Percentiles rank a stretch among this genome's conserved stretches.
These are phyloP conservation scores for Erysimum cheiri DNA, from an alignment of 441 rosid species.

Conservation along the genomic window DNA sequence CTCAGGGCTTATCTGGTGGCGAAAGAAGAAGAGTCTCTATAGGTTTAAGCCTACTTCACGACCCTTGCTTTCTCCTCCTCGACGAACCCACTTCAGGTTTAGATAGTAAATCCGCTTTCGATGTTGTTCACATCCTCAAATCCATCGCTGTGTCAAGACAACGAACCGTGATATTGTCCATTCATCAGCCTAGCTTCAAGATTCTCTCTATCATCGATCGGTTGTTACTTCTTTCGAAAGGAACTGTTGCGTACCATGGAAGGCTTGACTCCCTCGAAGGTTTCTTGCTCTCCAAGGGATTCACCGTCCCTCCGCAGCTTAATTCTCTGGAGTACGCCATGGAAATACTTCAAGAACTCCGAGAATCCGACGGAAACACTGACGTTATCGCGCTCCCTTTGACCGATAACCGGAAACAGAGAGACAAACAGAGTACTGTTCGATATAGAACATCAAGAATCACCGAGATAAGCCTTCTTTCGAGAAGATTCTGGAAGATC, in stretches of 20 bases:
- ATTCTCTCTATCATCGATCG: constrained; percentile 73
- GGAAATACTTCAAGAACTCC: constrained; percentile 74
- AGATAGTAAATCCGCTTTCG: constrained; percentile 83
- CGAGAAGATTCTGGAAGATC: constrained; percentile 73
- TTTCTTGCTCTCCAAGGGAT: constrained; percentile 63
- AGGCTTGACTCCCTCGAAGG: constrained; percentile 57
- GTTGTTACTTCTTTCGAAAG: constrained; percentile 68
- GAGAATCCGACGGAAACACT: constrained; percentile 35
- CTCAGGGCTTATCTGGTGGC: constrained; percentile 73
- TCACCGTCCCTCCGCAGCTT: constrained; percentile 82
- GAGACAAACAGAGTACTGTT: constrained; percentile 32
- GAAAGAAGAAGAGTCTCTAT: constrained; percentile 86
- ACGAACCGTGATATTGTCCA: constrained; percentile 76
- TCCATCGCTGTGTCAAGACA: constrained; percentile 64
- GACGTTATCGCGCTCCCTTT: constrained; percentile 20
- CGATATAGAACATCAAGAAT: constrained; percentile 63
- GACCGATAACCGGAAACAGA: background rate
- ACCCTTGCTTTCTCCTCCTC: constrained; percentile 79
- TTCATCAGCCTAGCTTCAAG: constrained; percentile 93
- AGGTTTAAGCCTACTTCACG: constrained; percentile 84
- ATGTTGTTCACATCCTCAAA: constrained; percentile 69
- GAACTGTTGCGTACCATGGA: constrained; percentile 83
- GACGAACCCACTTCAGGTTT: constrained; percentile 94
- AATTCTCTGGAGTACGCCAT: constrained; percentile 83
- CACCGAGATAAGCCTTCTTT: constrained; percentile 61